These are phyloP conservation scores for Wickerhamomyces sydowiorum DNA, from an alignment of 805 yeast genomes.

Conservation along the genomic window DNA sequence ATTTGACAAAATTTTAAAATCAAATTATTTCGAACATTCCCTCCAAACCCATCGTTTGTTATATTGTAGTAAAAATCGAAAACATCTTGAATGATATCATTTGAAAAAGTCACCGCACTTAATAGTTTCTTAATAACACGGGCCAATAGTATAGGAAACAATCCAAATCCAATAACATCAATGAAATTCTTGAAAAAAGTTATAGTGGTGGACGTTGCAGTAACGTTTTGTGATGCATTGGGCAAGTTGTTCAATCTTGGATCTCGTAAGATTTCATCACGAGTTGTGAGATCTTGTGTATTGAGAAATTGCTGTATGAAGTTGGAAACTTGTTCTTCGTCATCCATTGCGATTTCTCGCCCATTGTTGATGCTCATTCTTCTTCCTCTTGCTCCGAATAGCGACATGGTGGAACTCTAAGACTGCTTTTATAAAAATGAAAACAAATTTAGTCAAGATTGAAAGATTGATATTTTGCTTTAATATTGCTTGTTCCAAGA, in stretches of 20 bases:
- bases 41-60: neutral
- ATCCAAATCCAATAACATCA: slow-evolving; percentile 1
- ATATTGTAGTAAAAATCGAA: neutral
- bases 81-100: neutral
- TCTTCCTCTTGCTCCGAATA: too few relatives aligned
- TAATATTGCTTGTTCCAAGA: too few relatives aligned
- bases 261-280: neutral
- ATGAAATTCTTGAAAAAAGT: neutral
- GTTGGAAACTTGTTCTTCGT: neutral
- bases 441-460: too few relatives aligned
- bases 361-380: too few relatives aligned
- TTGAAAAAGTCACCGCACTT: neutral
- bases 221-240: neutral
- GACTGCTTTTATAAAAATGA: too few relatives aligned
- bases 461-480: too few relatives aligned
- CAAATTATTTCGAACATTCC: neutral
- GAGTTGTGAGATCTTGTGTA: neutral
- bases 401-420: too few relatives aligned
- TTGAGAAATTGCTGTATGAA: neutral
- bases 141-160: neutral
- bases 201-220: neutral
- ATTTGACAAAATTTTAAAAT: neutral
- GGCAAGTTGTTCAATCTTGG: too few relatives aligned
- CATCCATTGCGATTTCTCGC: neutral
- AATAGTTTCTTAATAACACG: neutral